Evolutionary conservation across 805 yeast species (phyloP), one percentile per base, ranked within the genome.

Genomic region (Yamadazyma tumulicola): DNA sequence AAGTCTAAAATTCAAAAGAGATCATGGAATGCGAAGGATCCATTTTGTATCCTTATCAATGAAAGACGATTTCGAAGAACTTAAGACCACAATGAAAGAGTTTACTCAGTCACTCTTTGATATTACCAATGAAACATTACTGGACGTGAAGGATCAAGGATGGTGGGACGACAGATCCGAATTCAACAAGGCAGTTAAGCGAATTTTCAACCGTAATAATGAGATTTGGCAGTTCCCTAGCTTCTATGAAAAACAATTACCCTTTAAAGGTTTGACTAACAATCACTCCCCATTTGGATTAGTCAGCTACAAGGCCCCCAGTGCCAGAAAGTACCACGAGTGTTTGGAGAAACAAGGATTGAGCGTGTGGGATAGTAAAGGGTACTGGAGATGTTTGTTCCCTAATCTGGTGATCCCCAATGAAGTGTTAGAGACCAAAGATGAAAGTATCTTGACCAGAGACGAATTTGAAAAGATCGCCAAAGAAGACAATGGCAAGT

Each of bases 311-410:
- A 77, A 77, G 15, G 65, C 69, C 5, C 94, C 95, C 2, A 63
- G 79, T 0, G 63, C 72, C 2, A 55, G 69, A 32, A 72, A 75
- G 41, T 85, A 79, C 55, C 67, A 73, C 34, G 67, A 74, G 29
- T 91, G 97, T 57, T 47, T 72, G 42, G 74, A 73, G 14, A 60
- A 71, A 22, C 62, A 77, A 6, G 97, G 98, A 3, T 60, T 72
- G 5, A 75, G 86, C 0, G 79, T 78, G 9, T 91, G 97, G 96
- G 94, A 87, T 52, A 61, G 75, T 23, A 68, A 72, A 15, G 97
- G 97, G 0, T 74, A 79, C 56, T 91, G 97, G 97, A 75, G 89
- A 52, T 91, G 97, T 60, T 62, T 91, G 29, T 82, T 89, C 57
- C 95, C 96, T 9, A 69, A 69, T 44, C 39, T 58, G 21, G 50